phyloP scores from a whole-genome alignment of 2,329 filamentous ascomycete genomes.

The Coniochaeta sp. region DNA sequence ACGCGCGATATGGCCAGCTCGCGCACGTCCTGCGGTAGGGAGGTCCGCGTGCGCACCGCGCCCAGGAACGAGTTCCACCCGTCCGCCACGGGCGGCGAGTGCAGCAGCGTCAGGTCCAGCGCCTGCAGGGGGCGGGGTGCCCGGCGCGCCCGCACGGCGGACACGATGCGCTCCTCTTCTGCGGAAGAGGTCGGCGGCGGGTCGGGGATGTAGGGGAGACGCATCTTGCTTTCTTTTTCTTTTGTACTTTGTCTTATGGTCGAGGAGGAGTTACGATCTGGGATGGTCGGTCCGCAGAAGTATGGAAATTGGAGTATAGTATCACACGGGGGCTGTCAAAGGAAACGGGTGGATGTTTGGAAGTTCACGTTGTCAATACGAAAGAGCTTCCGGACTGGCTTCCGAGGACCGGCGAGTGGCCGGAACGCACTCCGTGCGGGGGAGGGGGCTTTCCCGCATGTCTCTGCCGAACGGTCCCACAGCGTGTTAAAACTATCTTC shows the following conservation, averaged over 20 bases:
- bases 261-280: too few species aligned
- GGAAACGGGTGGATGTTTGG: not conserved
- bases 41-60: conserved; percentile 49
- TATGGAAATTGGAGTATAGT: not conserved
- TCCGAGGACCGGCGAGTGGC: not conserved
- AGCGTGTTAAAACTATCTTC: not conserved
- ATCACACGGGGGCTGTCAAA: not conserved
- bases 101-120: conserved; percentile 70
- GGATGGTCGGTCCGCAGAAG: too few species aligned
- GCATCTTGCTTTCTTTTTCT: conserved; percentile 53
- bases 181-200: conserved; percentile 35
- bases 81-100: conserved; percentile 66
- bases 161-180: conserved; percentile 50
- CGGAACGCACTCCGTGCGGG: not conserved
- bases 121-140: conserved; percentile 62
- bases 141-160: conserved; percentile 58
- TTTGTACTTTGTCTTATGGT: too few species aligned
- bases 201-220: conserved; percentile 56
- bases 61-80: conserved; percentile 68
- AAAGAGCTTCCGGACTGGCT: not conserved
- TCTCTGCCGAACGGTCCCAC: not conserved
- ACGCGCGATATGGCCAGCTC: conserved; percentile 78
- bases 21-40: conserved; percentile 47
- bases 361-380: too few species aligned
- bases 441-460: not conserved